Percentiles rank a stretch among this genome's conserved stretches.
phyloP scores from a whole-genome alignment of 202 grass and related monocot species.

The Elaeis oleifera region DNA sequence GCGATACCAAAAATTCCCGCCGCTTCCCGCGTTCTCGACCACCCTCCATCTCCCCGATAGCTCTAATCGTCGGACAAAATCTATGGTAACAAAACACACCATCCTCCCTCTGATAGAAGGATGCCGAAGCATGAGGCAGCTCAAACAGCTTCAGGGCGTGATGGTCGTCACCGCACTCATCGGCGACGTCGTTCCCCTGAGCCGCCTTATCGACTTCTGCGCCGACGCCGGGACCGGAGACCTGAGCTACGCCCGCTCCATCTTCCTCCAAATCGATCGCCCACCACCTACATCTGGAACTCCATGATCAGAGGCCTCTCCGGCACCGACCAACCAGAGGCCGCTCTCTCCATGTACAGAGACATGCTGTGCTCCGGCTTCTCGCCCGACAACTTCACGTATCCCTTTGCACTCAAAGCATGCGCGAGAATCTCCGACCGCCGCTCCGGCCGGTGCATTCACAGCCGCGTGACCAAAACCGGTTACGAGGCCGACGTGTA shows the following conservation, averaged over 20 bases:
- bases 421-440: slow-evolving; percentile 1
- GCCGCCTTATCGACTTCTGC: slow-evolving; percentile 17
- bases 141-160: slow-evolving; percentile 11
- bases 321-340: neutral
- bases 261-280: neutral
- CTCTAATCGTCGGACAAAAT: no score
- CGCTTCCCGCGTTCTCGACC: no score
- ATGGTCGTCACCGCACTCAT: slow-evolving; percentile 7
- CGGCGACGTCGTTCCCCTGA: slow-evolving; percentile 5
- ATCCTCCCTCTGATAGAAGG: neutral
- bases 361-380: slow-evolving; percentile 22
- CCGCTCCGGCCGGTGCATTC: neutral
- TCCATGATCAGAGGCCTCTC: slow-evolving; percentile 8
- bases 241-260: slow-evolving; percentile 3
- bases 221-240: neutral
- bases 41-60: no score
- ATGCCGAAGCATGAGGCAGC: slow-evolving; percentile 4
- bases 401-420: slow-evolving; percentile 35
- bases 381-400: slow-evolving; percentile 37
- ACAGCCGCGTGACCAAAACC: neutral
- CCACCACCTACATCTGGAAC: slow-evolving; percentile 22
- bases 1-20: no score
- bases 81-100: neutral
- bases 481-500: slow-evolving; percentile 20
- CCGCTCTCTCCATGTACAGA: slow-evolving; percentile 17